Evolutionary conservation across 495 filamentous ascomycete genomes (phyloP).

Genomic region (Aeminium ludgeri): DNA sequence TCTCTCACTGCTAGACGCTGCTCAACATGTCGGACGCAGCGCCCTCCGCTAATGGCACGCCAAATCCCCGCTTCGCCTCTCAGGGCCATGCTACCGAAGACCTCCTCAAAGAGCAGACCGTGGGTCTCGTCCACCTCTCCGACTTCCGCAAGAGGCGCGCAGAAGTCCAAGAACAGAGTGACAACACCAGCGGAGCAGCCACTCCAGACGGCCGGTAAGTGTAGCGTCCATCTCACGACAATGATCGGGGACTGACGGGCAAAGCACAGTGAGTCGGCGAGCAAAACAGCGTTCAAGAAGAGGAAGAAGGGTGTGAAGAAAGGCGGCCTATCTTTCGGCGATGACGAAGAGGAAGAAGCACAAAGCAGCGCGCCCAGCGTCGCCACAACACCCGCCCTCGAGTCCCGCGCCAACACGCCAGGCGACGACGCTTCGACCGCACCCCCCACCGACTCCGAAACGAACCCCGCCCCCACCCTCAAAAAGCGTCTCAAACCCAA

Average conservation of each 20-base stretch:
- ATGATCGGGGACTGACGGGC: constrained; percentile 26
- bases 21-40: constrained; percentile 12
- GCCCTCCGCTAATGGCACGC: constrained; percentile 3
- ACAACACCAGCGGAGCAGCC: constrained; percentile 30
- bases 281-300: constrained; percentile 38
- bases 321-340: constrained; percentile 53
- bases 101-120: constrained; percentile 79
- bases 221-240: too few relatives aligned
- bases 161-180: constrained; percentile 73
- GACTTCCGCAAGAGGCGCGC: constrained; percentile 96
- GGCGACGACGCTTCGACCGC: constrained; percentile 23
- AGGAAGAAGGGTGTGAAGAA: constrained; percentile 46
- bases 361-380: constrained; percentile 7
- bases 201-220: constrained; percentile 30
- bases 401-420: constrained; percentile 15
- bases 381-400: constrained; percentile 16
- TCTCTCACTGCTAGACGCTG: too few relatives aligned
- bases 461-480: constrained; percentile 22
- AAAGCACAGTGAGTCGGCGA: constrained; percentile 34
- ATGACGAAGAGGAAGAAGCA: constrained; percentile 38
- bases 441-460: constrained; percentile 26
- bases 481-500: constrained; percentile 47
- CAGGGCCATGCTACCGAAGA: constrained; percentile 73
- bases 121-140: constrained; percentile 77
- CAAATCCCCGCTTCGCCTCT: constrained; percentile 58